Evolutionary conservation across 2,329 filamentous ascomycete genomes (phyloP), one percentile per base, ranked within the genome.

Genomic region (Fusarium sp.): DNA sequence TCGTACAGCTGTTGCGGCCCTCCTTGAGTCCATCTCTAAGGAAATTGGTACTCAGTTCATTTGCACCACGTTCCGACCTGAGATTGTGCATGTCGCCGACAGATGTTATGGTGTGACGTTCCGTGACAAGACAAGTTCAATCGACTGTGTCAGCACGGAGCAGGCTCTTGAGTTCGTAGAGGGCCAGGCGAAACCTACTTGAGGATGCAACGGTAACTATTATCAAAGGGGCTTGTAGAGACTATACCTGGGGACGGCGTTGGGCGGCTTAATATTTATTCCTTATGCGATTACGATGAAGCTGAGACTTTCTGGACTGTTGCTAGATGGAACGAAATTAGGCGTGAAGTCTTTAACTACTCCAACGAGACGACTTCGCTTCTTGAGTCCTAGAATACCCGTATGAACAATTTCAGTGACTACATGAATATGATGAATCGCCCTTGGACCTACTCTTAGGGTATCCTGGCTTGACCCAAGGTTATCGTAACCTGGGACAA

Each of bases 71-170:
- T 99, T 99, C 90, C 89, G 96, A 65, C 96, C 96, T 3, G 96
- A 99, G 84, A 98, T 99, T 88, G 89, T 99, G 72, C 90, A 93
- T 69, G 94, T 98, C 26, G 96, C 96, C 7, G 95, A 98, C 85
- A 97, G 97, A 85, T 98, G 95, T 83, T 99, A 99, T 82, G 96
- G 96, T 69, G 96, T 99, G 57, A 94, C 93, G 57, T 98, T 95
- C 83, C 90, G 91, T 74, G 95, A 95, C 82, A 98, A 98, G 88
- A 97, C 95, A 74, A 97, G 94, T 84, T 93, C 91, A 42, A 97
- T 99, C 78, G 94, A 96, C 83, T 95, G 95, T 58, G 95, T 98
- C 55, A 91, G 90, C 71, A 90, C 91, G 61, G 94, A 97, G 73
- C 93, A 96, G 78, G 96, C 96, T 33, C 85, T 99, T 75, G 92